Conservation (phyloP, 106 monocot species). For the Xerophyta viscosa region DNA sequence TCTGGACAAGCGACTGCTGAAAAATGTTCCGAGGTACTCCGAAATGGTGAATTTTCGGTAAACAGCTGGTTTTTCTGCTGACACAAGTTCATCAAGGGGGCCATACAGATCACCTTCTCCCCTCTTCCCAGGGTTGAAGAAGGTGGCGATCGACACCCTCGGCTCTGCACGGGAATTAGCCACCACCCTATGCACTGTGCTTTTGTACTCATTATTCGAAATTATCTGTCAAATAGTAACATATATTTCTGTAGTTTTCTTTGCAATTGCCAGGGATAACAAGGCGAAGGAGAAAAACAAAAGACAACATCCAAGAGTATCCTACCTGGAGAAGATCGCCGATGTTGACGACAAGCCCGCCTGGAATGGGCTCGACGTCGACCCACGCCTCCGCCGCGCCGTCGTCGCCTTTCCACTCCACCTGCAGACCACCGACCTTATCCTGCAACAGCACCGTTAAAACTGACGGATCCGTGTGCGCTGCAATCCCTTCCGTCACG, state of each 20-base stretch:
- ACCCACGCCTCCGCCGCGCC: conserved; percentile 30
- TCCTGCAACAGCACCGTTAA: conserved; percentile 65
- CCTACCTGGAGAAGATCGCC: conserved; percentile 8
- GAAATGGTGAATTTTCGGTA: conserved; percentile 54
- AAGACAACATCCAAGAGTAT: too few species aligned
- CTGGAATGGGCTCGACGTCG: conserved; percentile 17
- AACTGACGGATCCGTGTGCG: conserved; percentile 57
- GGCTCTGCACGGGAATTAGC: conserved; percentile 28
- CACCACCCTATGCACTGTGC: conserved; percentile 47
- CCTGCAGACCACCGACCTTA: conserved; percentile 50
- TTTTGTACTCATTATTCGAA: conserved; percentile 72
- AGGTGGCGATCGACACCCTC: conserved; percentile 50
- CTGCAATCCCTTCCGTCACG: conserved; percentile 34
- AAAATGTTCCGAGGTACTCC: conserved; percentile 48
- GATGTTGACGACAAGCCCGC: conserved; percentile 1
- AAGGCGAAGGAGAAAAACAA: too few species aligned
- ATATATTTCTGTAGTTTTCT: too few species aligned
- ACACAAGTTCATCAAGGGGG: conserved; percentile 43
- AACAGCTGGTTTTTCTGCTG: conserved; percentile 35
- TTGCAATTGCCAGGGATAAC: too few species aligned
- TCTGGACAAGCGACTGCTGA: conserved; percentile 31
- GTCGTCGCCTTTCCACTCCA: conserved; percentile 16
- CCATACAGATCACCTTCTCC: conserved; percentile 39
- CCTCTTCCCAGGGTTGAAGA: conserved; percentile 51
- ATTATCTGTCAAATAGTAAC: conserved; percentile 38